Conservation (phyloP, 148 eudicot species). For the Chenopodium quinoa region DNA sequence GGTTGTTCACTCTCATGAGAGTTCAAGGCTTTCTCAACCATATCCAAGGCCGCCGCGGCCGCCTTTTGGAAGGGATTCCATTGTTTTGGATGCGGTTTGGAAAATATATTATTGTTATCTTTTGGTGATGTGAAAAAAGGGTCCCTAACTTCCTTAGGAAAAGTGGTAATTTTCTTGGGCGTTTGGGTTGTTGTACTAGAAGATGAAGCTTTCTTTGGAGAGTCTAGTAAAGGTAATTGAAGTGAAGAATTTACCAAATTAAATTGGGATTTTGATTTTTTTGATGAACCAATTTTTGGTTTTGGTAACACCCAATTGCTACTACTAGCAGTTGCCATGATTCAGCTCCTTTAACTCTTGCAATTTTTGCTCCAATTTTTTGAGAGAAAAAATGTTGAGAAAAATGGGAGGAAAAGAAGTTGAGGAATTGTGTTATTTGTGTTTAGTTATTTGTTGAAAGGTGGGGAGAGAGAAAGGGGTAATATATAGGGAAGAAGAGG, state of each 20-base stretch:
- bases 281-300: not conserved
- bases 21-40: slow-evolving; percentile 42
- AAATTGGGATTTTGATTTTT: not conserved
- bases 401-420: not conserved
- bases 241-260: slow-evolving; percentile 1
- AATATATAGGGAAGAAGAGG: not conserved
- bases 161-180: not conserved
- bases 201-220: slow-evolving; percentile 12
- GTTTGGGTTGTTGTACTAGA: no score
- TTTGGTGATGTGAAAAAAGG: not conserved
- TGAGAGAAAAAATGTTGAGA: not conserved
- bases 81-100: not conserved
- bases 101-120: not conserved
- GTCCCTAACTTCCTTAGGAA: not conserved
- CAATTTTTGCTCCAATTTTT: not conserved
- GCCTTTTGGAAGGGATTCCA: slow-evolving; percentile 53
- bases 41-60: slow-evolving; percentile 32
- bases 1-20: slow-evolving; percentile 33
- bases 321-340: slow-evolving; percentile 4
- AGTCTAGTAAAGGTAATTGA: slow-evolving; percentile 26
- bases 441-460: not conserved
- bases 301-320: slow-evolving; percentile 4
- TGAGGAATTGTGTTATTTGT: not conserved
- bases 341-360: not conserved
- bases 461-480: slow-evolving; percentile 11